Conservation (phyloP, 1,284 basidiomycete species). For the Peniophora sp. region DNA sequence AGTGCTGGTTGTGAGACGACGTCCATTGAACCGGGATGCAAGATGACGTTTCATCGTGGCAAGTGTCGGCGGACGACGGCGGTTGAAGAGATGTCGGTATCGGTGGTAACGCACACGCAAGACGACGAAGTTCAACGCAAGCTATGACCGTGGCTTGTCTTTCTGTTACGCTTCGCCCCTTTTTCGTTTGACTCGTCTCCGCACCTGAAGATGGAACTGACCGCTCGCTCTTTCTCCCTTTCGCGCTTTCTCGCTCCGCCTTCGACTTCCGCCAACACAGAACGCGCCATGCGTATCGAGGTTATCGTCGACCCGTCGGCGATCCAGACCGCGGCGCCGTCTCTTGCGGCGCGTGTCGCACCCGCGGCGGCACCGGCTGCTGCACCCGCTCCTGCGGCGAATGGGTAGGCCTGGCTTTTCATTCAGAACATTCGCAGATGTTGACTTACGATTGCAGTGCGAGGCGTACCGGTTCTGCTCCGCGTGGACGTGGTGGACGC, state of each 20-base stretch:
- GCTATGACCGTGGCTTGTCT: neutral
- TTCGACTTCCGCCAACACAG: conserved; percentile 36
- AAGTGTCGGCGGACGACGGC: too few relatives aligned
- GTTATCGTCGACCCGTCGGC: conserved; percentile 87
- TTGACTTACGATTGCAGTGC: conserved; percentile 13
- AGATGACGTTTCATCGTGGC: too few relatives aligned
- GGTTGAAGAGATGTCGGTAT: too few relatives aligned
- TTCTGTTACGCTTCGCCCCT: conserved; percentile 19
- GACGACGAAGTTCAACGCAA: too few relatives aligned
- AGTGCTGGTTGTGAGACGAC: too few relatives aligned
- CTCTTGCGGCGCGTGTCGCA: conserved; percentile 66
- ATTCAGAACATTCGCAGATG: conserved; percentile 1
- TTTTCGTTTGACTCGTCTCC: conserved; percentile 35
- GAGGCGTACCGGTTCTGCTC: conserved; percentile 34
- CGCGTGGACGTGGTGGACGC: conserved; percentile 41
- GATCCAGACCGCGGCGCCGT: conserved; percentile 43
- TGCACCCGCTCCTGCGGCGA: conserved; percentile 21
- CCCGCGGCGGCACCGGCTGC: conserved; percentile 37
- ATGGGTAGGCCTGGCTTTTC: conserved; percentile 37
- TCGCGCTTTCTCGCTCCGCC: conserved; percentile 13
- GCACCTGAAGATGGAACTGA: conserved; percentile 57
- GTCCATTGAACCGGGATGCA: too few relatives aligned
- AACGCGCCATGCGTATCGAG: conserved; percentile 98
- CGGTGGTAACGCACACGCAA: too few relatives aligned
- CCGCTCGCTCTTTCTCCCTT: conserved; percentile 24